These are phyloP conservation scores for Cucurbita argyrosperma DNA, from an alignment of 306 rosid genomes.

Conservation along the genomic window DNA sequence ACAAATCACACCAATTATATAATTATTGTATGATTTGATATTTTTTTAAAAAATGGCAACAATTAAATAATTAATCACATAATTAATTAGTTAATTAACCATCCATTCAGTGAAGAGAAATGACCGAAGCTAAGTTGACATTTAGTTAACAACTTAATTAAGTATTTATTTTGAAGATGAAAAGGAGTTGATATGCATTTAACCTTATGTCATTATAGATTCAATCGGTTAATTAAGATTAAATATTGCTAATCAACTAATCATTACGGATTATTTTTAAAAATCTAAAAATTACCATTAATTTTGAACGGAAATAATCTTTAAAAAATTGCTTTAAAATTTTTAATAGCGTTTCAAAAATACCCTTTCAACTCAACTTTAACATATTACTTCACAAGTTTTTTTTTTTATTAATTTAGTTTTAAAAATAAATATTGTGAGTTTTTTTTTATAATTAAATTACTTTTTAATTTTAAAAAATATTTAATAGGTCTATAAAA, in stretches of 20 bases:
- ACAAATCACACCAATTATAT: neutral
- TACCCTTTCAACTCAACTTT: no score
- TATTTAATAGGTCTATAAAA: no score
- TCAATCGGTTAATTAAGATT: neutral
- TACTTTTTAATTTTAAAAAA: no score
- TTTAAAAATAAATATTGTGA: neutral
- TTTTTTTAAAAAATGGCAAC: neutral
- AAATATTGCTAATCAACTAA: neutral
- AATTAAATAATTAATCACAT: neutral
- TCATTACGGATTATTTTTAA: neutral
- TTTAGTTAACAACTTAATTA: conserved; percentile 3
- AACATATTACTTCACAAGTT: no score
- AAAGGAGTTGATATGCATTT: neutral
- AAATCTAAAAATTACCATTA: no score
- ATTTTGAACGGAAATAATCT: no score
- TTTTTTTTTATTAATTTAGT: no score
- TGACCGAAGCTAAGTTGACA: conserved; percentile 7
- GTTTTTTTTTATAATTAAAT: no score
- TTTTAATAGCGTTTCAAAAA: no score
- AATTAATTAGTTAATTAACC: neutral
- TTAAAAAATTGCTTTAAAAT: no score
- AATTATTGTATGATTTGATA: neutral
- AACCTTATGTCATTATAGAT: neutral
- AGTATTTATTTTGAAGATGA: neutral
- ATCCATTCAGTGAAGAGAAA: neutral